phyloP scores from a whole-genome alignment of 225 moss, liverwort and hornwort genomes.

The Ulota crispa region DNA sequence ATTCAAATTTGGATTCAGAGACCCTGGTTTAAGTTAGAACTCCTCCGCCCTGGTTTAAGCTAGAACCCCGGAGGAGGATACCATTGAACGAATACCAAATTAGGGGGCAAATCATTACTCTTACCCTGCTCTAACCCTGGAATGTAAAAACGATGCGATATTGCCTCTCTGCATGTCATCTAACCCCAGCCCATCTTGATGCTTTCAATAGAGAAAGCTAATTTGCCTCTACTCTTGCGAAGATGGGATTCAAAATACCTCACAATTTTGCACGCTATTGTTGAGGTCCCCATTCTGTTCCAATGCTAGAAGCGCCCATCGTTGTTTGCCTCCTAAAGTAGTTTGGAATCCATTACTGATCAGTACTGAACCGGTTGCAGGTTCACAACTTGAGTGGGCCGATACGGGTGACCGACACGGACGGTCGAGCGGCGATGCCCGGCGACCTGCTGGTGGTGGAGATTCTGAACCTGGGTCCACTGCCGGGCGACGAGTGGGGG shows the following conservation, averaged over 20 bases:
- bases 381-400: slow-evolving; percentile 86
- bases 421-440: slow-evolving; percentile 56
- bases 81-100: too few species aligned
- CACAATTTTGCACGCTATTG: background rate
- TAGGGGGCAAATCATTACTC: too few species aligned
- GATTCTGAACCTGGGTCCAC: slow-evolving; percentile 76
- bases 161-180: too few species aligned
- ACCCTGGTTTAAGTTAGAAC: too few species aligned
- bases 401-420: slow-evolving; percentile 62
- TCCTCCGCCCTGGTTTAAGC: too few species aligned
- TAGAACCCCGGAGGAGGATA: too few species aligned
- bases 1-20: too few species aligned
- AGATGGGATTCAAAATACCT: background rate
- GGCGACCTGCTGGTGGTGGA: slow-evolving; percentile 84
- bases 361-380: slow-evolving; percentile 32
- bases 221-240: background rate
- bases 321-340: background rate
- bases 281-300: background rate
- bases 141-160: too few species aligned
- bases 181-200: too few species aligned
- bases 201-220: background rate
- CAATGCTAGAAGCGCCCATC: background rate
- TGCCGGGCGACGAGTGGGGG: slow-evolving; percentile 86
- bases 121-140: too few species aligned
- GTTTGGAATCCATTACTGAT: background rate